phyloP scores from a whole-genome alignment of 257 asterid genomes.

The Mitragyna speciosa region DNA sequence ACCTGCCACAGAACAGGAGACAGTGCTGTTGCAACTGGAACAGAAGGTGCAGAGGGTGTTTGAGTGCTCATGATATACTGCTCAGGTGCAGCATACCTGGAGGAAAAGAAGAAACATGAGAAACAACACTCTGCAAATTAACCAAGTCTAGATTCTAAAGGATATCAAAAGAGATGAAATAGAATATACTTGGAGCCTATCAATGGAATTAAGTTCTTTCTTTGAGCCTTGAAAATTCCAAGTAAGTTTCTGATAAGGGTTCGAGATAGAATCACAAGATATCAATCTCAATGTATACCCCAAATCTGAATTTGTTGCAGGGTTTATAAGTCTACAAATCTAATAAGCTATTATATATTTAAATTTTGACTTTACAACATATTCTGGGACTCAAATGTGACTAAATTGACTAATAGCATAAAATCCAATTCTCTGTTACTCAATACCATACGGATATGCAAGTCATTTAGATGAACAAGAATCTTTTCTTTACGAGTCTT shows the following conservation, averaged over 20 bases:
- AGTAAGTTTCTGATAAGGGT: background rate
- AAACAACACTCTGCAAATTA: background rate
- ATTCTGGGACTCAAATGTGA: background rate
- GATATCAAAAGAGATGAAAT: background rate
- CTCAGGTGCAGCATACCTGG: conserved; percentile 97
- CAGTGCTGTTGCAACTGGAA: conserved; percentile 91
- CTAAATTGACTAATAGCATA: background rate
- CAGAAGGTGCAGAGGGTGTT: conserved; percentile 97
- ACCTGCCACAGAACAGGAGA: conserved; percentile 99
- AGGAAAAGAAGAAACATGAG: conserved; percentile 3
- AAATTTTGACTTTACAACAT: background rate
- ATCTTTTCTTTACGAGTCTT: background rate
- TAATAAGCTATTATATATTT: background rate
- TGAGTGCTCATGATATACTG: conserved; percentile 98
- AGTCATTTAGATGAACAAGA: background rate
- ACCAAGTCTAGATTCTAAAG: background rate
- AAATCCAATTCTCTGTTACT: background rate
- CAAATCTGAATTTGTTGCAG: background rate
- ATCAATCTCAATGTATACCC: background rate
- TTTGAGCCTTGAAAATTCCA: background rate
- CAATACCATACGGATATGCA: background rate
- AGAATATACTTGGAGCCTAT: background rate
- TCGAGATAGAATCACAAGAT: background rate
- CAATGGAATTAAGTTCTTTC: background rate
- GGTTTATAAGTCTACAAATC: background rate